phyloP scores from a whole-genome alignment of 2,329 filamentous ascomycete species.

The Fusarium tricinctum region DNA sequence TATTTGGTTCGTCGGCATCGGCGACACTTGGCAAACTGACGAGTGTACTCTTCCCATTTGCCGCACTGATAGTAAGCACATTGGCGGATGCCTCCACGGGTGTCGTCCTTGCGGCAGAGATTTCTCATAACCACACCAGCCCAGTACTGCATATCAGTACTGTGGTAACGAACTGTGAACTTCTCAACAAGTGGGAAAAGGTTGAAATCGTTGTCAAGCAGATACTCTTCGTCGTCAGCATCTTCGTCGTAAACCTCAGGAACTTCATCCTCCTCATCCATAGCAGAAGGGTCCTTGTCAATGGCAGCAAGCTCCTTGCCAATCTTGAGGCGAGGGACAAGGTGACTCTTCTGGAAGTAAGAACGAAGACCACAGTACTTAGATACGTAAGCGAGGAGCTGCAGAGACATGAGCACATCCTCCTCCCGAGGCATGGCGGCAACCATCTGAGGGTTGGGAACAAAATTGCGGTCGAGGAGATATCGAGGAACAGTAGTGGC shows the following conservation, averaged over 20 bases:
- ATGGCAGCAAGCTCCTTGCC: constrained; percentile 85
- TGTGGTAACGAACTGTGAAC: constrained; percentile 95
- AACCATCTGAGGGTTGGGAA: constrained; percentile 79
- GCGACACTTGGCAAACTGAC: constrained; percentile 98
- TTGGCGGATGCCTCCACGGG: constrained; percentile 91
- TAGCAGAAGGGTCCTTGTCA: constrained; percentile 60
- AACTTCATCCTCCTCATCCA: constrained; percentile 62
- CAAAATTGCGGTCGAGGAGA: constrained; percentile 79
- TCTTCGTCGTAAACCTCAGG: constrained; percentile 62
- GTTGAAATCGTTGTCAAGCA: constrained; percentile 94
- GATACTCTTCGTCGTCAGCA: constrained; percentile 85
- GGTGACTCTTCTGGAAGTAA: constrained; percentile 95
- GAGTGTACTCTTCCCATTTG: constrained; percentile 97
- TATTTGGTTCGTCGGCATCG: constrained; percentile 97
- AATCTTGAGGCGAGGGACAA: constrained; percentile 93
- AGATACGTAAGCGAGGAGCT: constrained; percentile 95
- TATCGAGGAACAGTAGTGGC: constrained; percentile 83
- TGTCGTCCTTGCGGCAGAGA: constrained; percentile 97
- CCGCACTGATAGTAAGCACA: constrained; percentile 98
- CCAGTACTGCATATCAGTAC: constrained; percentile 99
- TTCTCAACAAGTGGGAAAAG: constrained; percentile 99
- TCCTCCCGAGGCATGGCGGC: constrained; percentile 96
- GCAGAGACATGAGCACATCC: constrained; percentile 97
- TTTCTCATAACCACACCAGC: constrained; percentile 99
- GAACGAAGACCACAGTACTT: constrained; percentile 97